Conservation (phyloP, 768 basidiomycete species). For the Fibroporia radiculosa region DNA sequence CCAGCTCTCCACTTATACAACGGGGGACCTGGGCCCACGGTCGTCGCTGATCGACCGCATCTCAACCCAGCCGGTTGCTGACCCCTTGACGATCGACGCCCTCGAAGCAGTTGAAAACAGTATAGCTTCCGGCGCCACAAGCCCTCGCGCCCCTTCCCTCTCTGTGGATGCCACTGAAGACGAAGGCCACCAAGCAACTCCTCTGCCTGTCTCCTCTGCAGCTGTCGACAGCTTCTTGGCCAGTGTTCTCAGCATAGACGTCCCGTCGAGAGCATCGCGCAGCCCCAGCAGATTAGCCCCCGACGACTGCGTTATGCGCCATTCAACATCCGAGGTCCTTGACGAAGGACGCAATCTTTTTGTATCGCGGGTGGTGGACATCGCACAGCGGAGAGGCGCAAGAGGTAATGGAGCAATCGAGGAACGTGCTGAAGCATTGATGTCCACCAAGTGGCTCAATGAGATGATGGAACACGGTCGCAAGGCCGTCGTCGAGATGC, state of each 20-base stretch:
- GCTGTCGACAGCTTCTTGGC: conserved; percentile 3
- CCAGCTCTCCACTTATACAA: neutral
- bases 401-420: conserved; percentile 3
- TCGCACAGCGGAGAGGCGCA: conserved; percentile 11
- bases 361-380: conserved; percentile 9
- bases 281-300: neutral
- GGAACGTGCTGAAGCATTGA: conserved; percentile 2
- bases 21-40: neutral
- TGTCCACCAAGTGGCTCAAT: conserved; percentile 14
- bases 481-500: conserved; percentile 6
- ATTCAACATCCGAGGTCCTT: neutral
- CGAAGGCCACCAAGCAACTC: neutral
- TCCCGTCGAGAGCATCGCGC: neutral
- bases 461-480: conserved; percentile 12
- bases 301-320: neutral
- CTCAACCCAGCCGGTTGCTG: neutral
- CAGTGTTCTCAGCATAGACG: neutral
- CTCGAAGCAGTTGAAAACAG: too few species aligned
- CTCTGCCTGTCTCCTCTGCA: neutral
- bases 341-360: conserved; percentile 1
- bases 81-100: too few species aligned
- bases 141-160: neutral
- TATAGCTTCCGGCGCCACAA: neutral
- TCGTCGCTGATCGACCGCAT: neutral
- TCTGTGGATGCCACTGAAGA: neutral